Percentiles rank a stretch among this genome's conserved stretches.
phyloP scores from a whole-genome alignment of 805 yeast species.

The Myxozyma lipomycoides region DNA sequence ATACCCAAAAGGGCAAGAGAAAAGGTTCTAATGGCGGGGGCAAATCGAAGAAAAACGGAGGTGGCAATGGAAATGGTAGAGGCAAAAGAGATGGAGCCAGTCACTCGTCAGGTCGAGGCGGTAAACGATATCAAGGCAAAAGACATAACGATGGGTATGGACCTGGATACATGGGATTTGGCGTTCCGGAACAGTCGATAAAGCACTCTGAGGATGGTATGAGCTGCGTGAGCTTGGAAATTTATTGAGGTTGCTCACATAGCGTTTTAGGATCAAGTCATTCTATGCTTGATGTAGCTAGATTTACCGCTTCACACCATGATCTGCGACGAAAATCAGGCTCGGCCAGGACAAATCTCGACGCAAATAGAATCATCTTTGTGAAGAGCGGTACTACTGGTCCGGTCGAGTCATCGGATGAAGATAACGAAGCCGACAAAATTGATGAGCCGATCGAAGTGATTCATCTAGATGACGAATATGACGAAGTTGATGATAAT shows the following conservation, averaged over 20 bases:
- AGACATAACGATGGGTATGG: background rate
- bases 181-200: too few relatives aligned
- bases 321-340: background rate
- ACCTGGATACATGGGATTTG: too few relatives aligned
- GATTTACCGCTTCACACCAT: slow-evolving; percentile 2
- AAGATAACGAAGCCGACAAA: slow-evolving; percentile 2
- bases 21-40: background rate
- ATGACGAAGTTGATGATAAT: slow-evolving; percentile 1
- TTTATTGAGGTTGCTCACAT: too few relatives aligned
- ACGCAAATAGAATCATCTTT: background rate
- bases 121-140: background rate
- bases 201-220: too few relatives aligned
- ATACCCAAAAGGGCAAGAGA: background rate
- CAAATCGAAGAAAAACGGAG: background rate
- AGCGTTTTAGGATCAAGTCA: too few relatives aligned
- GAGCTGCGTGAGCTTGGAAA: too few relatives aligned
- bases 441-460: slow-evolving; percentile 7
- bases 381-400: background rate
- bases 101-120: background rate
- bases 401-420: background rate
- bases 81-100: background rate
- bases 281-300: slow-evolving; percentile 20
- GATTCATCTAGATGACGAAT: background rate
- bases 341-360: background rate
- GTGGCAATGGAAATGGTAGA: slow-evolving; percentile 4